Percentiles rank a stretch among this genome's conserved stretches.
Conservation (phyloP, 768 basidiomycete genomes). For the Amanita pseudoporphyria region DNA sequence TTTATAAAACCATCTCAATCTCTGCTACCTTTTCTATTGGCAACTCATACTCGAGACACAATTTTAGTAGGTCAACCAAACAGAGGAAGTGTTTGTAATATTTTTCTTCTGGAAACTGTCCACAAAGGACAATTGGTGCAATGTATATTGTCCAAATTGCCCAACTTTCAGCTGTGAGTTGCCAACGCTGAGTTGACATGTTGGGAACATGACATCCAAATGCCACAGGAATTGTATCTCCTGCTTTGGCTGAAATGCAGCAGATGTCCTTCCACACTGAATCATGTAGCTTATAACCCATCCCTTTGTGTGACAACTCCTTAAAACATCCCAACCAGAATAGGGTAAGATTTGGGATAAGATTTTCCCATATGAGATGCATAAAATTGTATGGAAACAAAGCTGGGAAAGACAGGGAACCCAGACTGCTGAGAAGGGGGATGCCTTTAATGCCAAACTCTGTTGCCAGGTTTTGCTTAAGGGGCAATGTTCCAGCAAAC, state of each 20-base stretch:
- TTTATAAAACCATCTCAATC: slow-evolving; percentile 21
- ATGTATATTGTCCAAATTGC: slow-evolving; percentile 31
- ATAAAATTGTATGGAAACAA: slow-evolving; percentile 39
- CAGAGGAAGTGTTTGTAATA: too few relatives aligned
- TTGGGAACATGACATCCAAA: slow-evolving; percentile 27
- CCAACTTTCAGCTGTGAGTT: slow-evolving; percentile 27
- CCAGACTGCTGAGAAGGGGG: slow-evolving; percentile 20
- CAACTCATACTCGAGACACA: slow-evolving; percentile 23
- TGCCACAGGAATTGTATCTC: slow-evolving; percentile 26
- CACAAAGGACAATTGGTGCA: slow-evolving; percentile 25
- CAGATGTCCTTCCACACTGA: slow-evolving; percentile 38
- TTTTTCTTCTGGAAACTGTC: slow-evolving; percentile 18
- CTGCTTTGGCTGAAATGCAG: slow-evolving; percentile 20
- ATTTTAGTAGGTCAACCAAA: slow-evolving; percentile 26
- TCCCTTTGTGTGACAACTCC: slow-evolving; percentile 20
- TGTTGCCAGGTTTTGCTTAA: not conserved
- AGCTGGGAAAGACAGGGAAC: slow-evolving; percentile 24
- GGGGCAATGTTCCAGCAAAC: slow-evolving; percentile 6
- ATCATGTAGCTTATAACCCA: slow-evolving; percentile 23
- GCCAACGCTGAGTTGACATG: slow-evolving; percentile 16
- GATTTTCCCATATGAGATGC: too few relatives aligned
- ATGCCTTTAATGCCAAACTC: not conserved
- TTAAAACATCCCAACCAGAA: slow-evolving; percentile 34
- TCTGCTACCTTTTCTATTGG: too few relatives aligned
- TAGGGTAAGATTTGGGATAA: slow-evolving; percentile 24